Conservation (phyloP, 331 rosid species). For the Prunus yedoensis region DNA sequence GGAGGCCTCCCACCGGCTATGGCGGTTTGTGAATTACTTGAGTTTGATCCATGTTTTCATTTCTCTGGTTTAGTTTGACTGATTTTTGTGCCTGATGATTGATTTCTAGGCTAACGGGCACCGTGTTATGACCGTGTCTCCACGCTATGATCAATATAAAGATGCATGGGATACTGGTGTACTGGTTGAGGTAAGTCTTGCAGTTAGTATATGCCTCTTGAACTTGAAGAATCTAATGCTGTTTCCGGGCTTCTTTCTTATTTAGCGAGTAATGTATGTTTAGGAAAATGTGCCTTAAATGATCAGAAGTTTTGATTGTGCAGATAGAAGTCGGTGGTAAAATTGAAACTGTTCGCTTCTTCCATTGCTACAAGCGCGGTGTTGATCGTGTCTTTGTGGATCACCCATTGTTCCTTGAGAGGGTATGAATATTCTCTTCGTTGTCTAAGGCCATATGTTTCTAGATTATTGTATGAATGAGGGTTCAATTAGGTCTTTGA, state of each 20-base stretch:
- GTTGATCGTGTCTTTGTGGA: conserved; percentile 57
- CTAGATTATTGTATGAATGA: not conserved
- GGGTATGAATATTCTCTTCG: conserved; percentile 17
- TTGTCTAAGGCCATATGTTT: not conserved
- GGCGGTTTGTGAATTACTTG: conserved; percentile 35
- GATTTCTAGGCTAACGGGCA: conserved; percentile 45
- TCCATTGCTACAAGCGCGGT: conserved; percentile 55
- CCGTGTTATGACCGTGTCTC: conserved; percentile 50
- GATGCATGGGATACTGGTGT: conserved; percentile 54
- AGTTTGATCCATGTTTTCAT: not conserved
- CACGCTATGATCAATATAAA: conserved; percentile 55
- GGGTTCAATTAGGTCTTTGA: not conserved
- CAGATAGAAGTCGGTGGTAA: conserved; percentile 38
- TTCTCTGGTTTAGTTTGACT: not conserved
- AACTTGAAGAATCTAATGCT: not conserved
- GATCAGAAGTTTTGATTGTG: not conserved
- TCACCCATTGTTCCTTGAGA: conserved; percentile 46
- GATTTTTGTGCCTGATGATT: not conserved
- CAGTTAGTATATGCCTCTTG: not conserved
- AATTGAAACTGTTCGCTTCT: conserved; percentile 37
- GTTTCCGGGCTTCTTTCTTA: not conserved
- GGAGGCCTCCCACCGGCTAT: conserved; percentile 54
- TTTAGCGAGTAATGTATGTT: not conserved
- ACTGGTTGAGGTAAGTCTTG: conserved; percentile 25
- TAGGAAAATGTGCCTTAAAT: not conserved